A percentile compares a stretch with the other conserved stretches of the same genome.
Conservation (phyloP, 1,139 yeast genomes). For the Hemisphaericaspora subhashii region DNA sequence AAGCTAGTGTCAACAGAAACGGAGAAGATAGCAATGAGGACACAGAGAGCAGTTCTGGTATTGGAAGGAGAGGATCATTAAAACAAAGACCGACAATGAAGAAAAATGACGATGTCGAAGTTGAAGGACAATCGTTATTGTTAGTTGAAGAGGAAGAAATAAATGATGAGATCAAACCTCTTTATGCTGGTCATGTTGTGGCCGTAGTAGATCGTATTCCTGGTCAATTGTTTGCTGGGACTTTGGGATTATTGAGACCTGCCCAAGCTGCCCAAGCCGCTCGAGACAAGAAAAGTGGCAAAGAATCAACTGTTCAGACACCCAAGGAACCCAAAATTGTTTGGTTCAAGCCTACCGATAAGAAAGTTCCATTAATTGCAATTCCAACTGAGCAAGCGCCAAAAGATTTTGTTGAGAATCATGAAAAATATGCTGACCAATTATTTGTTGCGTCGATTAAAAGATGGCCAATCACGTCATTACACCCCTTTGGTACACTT, state of each 20-base stretch:
- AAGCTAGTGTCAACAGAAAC: neutral
- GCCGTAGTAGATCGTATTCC: conserved; percentile 97
- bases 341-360: conserved; percentile 98
- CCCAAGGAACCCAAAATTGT: conserved; percentile 85
- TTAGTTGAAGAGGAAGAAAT: conserved; percentile 95
- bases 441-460: conserved; percentile 92
- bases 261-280: conserved; percentile 93
- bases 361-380: conserved; percentile 95
- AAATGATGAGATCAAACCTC: conserved; percentile 87
- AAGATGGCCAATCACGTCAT: conserved; percentile 98
- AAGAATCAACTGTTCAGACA: conserved; percentile 48
- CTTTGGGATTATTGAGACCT: conserved; percentile 89
- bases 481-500: conserved; percentile 96
- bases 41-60: conserved; percentile 23
- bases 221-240: conserved; percentile 92
- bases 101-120: conserved; percentile 97
- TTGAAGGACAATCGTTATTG: conserved; percentile 91
- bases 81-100: conserved; percentile 98
- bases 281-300: conserved; percentile 61
- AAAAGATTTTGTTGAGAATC: conserved; percentile 88
- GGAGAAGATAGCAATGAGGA: conserved; percentile 19
- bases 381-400: conserved; percentile 99
- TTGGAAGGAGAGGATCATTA: conserved; percentile 85
- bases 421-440: conserved; percentile 76
- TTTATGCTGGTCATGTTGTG: conserved; percentile 97